Evolutionary conservation across 768 basidiomycete species (phyloP).

Genomic region (Boletus rubescentipes): DNA sequence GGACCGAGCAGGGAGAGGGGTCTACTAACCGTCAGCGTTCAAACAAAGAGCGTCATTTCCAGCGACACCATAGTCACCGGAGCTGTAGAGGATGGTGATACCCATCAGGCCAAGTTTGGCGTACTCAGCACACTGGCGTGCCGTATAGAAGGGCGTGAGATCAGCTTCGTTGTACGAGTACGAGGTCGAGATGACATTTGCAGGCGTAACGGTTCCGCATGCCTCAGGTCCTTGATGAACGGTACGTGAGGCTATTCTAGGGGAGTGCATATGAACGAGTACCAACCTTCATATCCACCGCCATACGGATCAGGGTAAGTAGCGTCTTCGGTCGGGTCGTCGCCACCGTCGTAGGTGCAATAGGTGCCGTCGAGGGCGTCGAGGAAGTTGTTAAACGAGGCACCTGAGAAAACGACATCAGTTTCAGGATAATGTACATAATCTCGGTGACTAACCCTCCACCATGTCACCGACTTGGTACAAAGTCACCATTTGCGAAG

Average conservation of each 20-base stretch:
- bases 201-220: conserved; percentile 36
- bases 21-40: conserved; percentile 22
- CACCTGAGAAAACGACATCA: conserved; percentile 10
- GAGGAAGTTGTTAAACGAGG: conserved; percentile 35
- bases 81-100: conserved; percentile 42
- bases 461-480: conserved; percentile 33
- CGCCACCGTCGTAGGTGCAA: conserved; percentile 36
- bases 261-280: not conserved
- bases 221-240: conserved; percentile 27
- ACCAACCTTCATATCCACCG: conserved; percentile 25
- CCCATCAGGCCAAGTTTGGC: conserved; percentile 45
- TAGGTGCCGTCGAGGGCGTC: conserved; percentile 36
- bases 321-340: conserved; percentile 30
- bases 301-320: conserved; percentile 23
- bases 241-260: not conserved
- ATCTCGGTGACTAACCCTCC: conserved; percentile 15
- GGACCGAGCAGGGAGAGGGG: not conserved
- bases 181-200: conserved; percentile 43
- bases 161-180: conserved; percentile 40
- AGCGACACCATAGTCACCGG: conserved; percentile 47
- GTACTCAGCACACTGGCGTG: conserved; percentile 46
- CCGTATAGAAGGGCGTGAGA: conserved; percentile 35
- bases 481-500: conserved; percentile 26
- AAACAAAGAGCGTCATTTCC: conserved; percentile 22
- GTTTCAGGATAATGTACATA: not conserved